Conservation (phyloP, 2,329 filamentous ascomycete species). For the Aureobasidium melanogenum region DNA sequence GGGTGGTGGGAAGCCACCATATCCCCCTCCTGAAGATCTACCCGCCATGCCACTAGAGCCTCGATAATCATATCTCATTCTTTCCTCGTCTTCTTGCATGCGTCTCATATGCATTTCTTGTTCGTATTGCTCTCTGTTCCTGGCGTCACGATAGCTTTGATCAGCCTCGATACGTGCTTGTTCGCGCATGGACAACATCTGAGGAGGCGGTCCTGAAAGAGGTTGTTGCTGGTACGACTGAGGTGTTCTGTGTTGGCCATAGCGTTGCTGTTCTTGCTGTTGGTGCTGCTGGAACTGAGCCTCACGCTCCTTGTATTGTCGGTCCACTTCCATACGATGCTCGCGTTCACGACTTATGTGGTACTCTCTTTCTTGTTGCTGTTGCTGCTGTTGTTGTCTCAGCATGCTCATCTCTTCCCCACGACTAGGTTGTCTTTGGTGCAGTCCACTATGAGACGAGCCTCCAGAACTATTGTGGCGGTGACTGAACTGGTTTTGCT, state of each 20-base stretch:
- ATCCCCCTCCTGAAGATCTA: neutral
- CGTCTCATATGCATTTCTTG: constrained; percentile 1
- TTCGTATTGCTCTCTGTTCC: neutral
- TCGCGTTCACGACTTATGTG: constrained; percentile 3
- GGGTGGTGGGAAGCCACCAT: neutral
- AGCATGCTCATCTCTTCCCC: constrained; percentile 18
- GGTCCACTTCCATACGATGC: constrained; percentile 9
- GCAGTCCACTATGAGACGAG: constrained; percentile 15
- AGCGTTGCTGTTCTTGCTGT: constrained; percentile 7
- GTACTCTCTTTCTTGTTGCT: constrained; percentile 13
- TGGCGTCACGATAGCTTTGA: constrained; percentile 1
- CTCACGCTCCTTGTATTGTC: constrained; percentile 7
- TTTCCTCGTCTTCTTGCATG: constrained; percentile 8
- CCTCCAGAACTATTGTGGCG: constrained; percentile 23
- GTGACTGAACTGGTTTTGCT: constrained; percentile 22
- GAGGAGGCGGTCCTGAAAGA: neutral
- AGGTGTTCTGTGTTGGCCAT: neutral
- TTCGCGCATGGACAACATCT: neutral
- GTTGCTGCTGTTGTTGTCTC: constrained; percentile 13
- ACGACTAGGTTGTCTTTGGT: constrained; percentile 21
- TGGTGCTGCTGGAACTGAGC: constrained; percentile 3
- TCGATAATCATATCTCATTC: constrained; percentile 3
- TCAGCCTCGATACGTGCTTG: constrained; percentile 7
- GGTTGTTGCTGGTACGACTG: neutral
- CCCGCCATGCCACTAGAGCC: neutral